Evolutionary conservation across 352 stramenopile genomes (phyloP), one percentile per base, ranked within the genome.

Genomic region (Plasmopara muralis): DNA sequence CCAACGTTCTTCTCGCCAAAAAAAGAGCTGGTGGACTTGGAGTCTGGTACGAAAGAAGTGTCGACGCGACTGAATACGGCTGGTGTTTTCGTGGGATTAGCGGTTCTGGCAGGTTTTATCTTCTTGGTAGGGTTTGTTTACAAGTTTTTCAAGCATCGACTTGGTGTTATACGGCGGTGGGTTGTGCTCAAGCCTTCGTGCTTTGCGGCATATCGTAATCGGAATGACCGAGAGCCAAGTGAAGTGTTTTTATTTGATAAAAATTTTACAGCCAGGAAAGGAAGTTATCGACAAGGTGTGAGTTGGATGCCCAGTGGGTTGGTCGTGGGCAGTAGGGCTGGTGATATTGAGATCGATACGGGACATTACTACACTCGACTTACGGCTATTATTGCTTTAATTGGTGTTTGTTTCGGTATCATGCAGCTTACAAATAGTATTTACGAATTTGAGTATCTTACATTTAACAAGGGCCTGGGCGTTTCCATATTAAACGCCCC

Each of bases 181-280:
- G 82, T 89, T 29, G 83, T 92, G 48, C 68, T 94, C 34, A 94
- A 94, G 55, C 83, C 83, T 31, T 87, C 77, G 30, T 92, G 83
- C 52, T 88, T 94, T 63, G 83, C 83, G 13, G 79, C 79, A 15
- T 94, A 89, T 56, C 66, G 80, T 7, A 72, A 81, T 58, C 83
- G 83, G 2, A 79, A 60, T 14, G 78, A 93, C 33, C 71, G 68
- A 39, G 83, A 93, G 44, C 80, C 81, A 14, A 93, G 78, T 38
- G 83, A 93, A 42, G 83, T 93, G 14, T 91, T 93, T 56, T 52
- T 93, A 29, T 93, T 93, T 47, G 83, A 92, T 60, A 89, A 88
- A 57, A 87, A 64, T 15, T 93, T 93, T 53, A 77, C 77, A 15
- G 73, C 79, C 2, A 64, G 53, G 2, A 89, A 90, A 64, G 83